Base-by-base conservation (phyloP, 208 protist species). In the Leishmania arabica region DNA sequence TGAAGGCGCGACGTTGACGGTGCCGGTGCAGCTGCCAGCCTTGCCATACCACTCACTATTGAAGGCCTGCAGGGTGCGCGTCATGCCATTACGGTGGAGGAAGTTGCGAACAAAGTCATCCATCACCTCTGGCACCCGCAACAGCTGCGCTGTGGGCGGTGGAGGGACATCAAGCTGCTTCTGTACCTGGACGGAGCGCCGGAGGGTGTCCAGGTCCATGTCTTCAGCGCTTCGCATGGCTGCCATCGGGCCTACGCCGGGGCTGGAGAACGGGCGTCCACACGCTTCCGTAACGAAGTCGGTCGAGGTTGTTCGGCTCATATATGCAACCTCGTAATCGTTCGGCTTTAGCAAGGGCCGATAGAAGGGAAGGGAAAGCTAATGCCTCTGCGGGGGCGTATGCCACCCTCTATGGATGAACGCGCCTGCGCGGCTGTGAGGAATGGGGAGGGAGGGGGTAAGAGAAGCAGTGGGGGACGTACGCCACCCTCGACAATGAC, bases 51-150 rank as follows among this genome's bases (percentile, higher is more conserved):
- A 98, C 86, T 98, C 95, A 72, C 88, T 81, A 66, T 98, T 91
- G 79, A 98, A 98, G 53, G 79, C 77, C 34, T 96, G 91, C 79
- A 98, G 85, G 31, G 94, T 98, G 27, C 83, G 74, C 45, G 80
- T 84, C 91, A 98, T 93, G 51, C 88, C 88, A 65, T 97, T 90
- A 54, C 95, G 90, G 6, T 96, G 70, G 40, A 98, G 88, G 79
- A 98, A 98, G 83, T 98, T 98, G 3, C 95, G 89, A 65, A 98
- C 87, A 82, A 96, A 98, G 87, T 98, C 97, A 70, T 98, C 95
- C 65, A 96, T 94, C 40, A 97, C 95, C 83, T 98, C 95, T n/a
- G 97, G 97, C 53, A 96, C 84, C 49, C 92, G 94, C 77, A 95
- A 90, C 21, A 98, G 84, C 68, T 93, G 81, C n/a, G 94, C 88